phyloP scores from a whole-genome alignment of 2,329 filamentous ascomycete genomes.

The Bipolaris cookei region DNA sequence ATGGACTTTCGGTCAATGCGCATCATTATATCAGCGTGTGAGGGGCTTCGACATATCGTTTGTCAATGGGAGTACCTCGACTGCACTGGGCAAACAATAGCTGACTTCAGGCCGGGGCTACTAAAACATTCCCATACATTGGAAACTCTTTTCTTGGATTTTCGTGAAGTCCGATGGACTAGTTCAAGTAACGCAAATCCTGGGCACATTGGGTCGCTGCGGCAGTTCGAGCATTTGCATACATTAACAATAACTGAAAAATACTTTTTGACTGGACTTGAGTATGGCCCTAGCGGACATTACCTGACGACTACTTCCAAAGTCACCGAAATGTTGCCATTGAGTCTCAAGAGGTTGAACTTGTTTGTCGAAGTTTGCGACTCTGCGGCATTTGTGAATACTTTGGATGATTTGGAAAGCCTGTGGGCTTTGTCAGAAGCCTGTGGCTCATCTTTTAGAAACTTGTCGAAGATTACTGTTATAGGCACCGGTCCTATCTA shows the following conservation, averaged over 20 bases:
- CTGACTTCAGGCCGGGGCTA: conserved; percentile 20
- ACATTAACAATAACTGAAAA: conserved; percentile 21
- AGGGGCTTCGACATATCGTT: conserved; percentile 26
- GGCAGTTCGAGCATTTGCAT: conserved; percentile 14
- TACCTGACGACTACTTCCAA: background rate
- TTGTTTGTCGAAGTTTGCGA: conserved; percentile 7
- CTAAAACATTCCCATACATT: conserved; percentile 21
- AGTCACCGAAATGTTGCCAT: conserved; percentile 22
- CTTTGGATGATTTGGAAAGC: conserved; percentile 4
- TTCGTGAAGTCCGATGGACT: conserved; percentile 18
- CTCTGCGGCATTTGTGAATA: background rate
- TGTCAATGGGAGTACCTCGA: conserved; percentile 29
- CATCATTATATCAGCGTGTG: conserved; percentile 17
- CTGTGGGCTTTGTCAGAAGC: conserved; percentile 17
- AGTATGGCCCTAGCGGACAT: background rate
- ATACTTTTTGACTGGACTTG: conserved; percentile 19
- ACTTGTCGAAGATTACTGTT: background rate
- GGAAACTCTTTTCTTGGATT: conserved; percentile 24
- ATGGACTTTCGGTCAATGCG: conserved; percentile 19
- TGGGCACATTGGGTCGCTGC: conserved; percentile 18
- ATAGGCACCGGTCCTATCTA: background rate
- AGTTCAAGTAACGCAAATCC: too few relatives aligned
- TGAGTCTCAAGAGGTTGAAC: conserved; percentile 13
- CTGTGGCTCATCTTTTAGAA: background rate
- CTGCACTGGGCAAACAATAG: background rate